Evolutionary conservation across 768 basidiomycete species (phyloP), one percentile per base, ranked within the genome.

Genomic region (Vishniacozyma victoriae): DNA sequence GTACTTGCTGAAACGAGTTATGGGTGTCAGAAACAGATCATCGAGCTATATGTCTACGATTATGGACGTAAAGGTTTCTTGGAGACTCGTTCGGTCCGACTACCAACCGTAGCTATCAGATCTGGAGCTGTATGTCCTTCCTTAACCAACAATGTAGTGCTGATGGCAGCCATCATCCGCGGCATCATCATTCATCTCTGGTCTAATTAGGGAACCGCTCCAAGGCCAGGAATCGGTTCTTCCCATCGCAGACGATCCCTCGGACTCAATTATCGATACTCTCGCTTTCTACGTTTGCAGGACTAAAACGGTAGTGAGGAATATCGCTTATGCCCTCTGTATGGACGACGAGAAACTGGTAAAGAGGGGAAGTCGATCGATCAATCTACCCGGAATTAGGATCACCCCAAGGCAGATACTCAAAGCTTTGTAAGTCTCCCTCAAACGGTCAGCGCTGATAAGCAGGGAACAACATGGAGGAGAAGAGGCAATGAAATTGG

Each of bases 351-450:
- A 65, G 7, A 67, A 60, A 7, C 78, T 81, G 50, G 54, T 54
- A 14, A 39, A 57, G 39, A 51, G 60, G 16, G 55, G 44, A 44
- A 79, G 65, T 9, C 75, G 81, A 44, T 78, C 78, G 5, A 76
- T 82, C 27, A 81, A 78, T 54, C 64, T 81, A 2, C 82, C 82
- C 1, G 82, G 82, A 0, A 79, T 82, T 65, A 79, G 78, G 3
- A 73, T 78, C 9, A 80, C 77, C 3, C 76, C 81, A 1, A 75
- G 77, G 27, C 77, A 80, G 37, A 80, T 79, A 66, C 67, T 83
- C 12, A 63, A 75, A 13, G 80, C 81, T 6, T 71, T 83, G 67
- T 70, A 47, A 59, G 69, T 64, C 7, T 4, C 0, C 35, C 31
- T 41, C n/a, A n/a, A n/a, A 33, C 29, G 29, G n/a, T 33, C 29